These are phyloP conservation scores for Diaporthe velutina DNA, from an alignment of 2,329 filamentous ascomycete genomes.

Conservation along the genomic window DNA sequence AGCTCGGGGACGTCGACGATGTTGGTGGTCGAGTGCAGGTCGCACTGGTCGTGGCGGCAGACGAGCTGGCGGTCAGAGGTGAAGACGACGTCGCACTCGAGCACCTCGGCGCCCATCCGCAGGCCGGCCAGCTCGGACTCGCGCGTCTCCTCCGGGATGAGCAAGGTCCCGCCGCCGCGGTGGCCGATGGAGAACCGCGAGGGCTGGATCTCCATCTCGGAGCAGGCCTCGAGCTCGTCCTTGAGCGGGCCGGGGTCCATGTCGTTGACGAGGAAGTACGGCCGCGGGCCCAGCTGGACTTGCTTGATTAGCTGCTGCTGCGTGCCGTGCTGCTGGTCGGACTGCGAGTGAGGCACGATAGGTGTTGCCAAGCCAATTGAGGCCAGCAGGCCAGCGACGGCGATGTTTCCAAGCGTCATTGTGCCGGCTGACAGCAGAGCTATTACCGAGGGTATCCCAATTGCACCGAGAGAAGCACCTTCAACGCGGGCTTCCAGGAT, in stretches of 20 bases:
- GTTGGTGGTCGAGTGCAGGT: slow-evolving; percentile 77
- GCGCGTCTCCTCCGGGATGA: slow-evolving; percentile 74
- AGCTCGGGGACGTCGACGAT: slow-evolving; percentile 73
- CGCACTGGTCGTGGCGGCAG: slow-evolving; percentile 76
- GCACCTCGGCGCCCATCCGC: slow-evolving; percentile 76
- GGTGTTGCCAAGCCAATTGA: slow-evolving; percentile 7
- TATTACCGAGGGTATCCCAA: slow-evolving; percentile 9
- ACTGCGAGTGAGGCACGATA: slow-evolving; percentile 16
- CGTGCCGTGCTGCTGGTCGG: not conserved
- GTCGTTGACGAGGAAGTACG: slow-evolving; percentile 73
- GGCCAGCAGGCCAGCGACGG: slow-evolving; percentile 14
- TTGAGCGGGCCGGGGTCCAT: slow-evolving; percentile 73
- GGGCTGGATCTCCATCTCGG: slow-evolving; percentile 64
- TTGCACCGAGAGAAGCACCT: not conserved
- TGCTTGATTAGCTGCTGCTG: slow-evolving; percentile 53
- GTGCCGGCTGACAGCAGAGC: not conserved
- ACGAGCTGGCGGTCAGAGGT: slow-evolving; percentile 75
- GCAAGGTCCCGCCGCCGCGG: slow-evolving; percentile 71
- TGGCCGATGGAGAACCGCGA: slow-evolving; percentile 72
- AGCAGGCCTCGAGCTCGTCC: slow-evolving; percentile 69
- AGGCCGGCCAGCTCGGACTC: slow-evolving; percentile 72
- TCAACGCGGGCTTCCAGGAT: not conserved
- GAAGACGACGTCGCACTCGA: slow-evolving; percentile 78
- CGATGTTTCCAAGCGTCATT: slow-evolving; percentile 12
- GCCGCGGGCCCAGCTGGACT: slow-evolving; percentile 73